phyloP scores from a whole-genome alignment of 2,329 filamentous ascomycete genomes.

The Periconia sp. region DNA sequence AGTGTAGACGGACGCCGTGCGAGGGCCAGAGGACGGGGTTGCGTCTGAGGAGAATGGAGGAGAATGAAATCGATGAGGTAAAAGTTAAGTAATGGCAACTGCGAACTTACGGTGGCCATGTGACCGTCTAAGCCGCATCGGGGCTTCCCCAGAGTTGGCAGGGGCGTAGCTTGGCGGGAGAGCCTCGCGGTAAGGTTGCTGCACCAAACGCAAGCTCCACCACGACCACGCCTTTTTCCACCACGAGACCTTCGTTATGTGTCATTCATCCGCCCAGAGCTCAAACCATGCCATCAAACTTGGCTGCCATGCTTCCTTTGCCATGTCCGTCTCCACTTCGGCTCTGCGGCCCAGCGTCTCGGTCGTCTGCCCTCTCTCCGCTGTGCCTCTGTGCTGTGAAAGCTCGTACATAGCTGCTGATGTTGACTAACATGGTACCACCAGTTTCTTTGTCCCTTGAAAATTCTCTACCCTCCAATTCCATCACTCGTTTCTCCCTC shows the following conservation, averaged over 20 bases:
- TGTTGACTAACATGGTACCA: constrained; percentile 36
- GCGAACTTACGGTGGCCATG: background rate
- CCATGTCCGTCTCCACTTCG: constrained; percentile 23
- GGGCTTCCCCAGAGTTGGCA: constrained; percentile 1
- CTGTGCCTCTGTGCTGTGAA: background rate
- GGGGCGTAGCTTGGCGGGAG: constrained; percentile 1
- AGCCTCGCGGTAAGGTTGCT: constrained; percentile 28
- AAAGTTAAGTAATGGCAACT: background rate
- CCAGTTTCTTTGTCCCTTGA: constrained; percentile 24
- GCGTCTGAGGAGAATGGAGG: background rate
- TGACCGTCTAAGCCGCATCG: background rate
- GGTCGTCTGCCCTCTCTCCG: constrained; percentile 19
- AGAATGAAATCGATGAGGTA: background rate
- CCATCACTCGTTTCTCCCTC: constrained; percentile 1
- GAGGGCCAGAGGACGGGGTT: too few relatives aligned
- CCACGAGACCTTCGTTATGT: constrained; percentile 15
- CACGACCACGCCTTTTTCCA: constrained; percentile 13
- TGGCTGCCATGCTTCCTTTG: constrained; percentile 12
- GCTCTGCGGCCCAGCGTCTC: constrained; percentile 26
- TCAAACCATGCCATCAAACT: too few relatives aligned
- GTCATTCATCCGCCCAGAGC: constrained; percentile 24
- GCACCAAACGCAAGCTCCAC: constrained; percentile 11
- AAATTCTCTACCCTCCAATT: constrained; percentile 27
- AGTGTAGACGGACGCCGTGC: too few relatives aligned
- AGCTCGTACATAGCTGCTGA: too few relatives aligned